Evolutionary conservation across 108 stramenopile genomes (phyloP), one percentile per base, ranked within the genome.

Genomic region (Aurantiochytrium sp.): DNA sequence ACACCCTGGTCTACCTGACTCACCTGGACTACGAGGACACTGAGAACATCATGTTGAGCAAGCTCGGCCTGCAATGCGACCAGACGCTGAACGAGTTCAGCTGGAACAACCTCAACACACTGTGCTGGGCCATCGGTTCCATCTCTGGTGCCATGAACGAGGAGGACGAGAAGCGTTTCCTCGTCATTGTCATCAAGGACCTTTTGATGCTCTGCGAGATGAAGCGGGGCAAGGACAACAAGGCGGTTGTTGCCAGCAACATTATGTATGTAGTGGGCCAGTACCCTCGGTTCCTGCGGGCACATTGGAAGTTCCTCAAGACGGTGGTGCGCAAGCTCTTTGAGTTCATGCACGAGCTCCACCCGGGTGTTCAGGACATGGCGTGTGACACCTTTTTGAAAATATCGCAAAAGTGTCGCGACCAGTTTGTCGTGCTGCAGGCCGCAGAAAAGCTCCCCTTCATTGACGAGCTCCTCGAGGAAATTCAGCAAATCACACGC

Each of bases 191-290:
- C 58, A 99, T 99, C 87, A 98, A 98, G 94, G 98, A 98, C 92
- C 93, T 99, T 76, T 94, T 99, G 55, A 96, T 97, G 57, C 89
- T 99, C 43, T 98, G 97, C 76, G 98, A 99, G 92, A 92, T 94
- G 87, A 98, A 98, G 92, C 94, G 97, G 25, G 98, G 98, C 43
- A 99, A 99, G 92, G 98, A 99, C 92, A 99, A 99, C 94, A 97
- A 99, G 90, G 98, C 98, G 43, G 98, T 99, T 18, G 92, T 99
- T 88, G 99, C 99, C 19, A 96, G 96, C 87, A 99, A 99, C 91
- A 99, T 99, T 92, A 99, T 99, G 99, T 99, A 99, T 91, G 98
- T 99, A 44, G 98, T 99, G 23, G 99, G 99, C 5, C 99, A 99
- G 93, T 99, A 99, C 91, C 99, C 99, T 51, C 97, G 99, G 4